Conservation (phyloP, 345 rosid species). For the Draba incana region DNA sequence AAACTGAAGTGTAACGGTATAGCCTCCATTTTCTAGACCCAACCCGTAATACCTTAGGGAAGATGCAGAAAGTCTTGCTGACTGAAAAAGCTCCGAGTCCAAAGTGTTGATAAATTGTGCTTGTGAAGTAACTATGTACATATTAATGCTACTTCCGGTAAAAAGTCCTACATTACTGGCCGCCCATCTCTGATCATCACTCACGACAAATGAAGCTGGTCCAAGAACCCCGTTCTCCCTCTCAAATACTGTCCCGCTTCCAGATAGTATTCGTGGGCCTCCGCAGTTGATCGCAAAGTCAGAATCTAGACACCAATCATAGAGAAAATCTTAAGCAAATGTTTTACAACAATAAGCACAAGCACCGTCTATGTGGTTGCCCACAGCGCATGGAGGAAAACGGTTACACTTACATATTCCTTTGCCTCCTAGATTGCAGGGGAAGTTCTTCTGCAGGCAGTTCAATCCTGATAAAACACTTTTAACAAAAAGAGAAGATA, state of each 20-base stretch:
- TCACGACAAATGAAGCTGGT: conserved; percentile 59
- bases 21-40: conserved; percentile 45
- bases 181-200: conserved; percentile 52
- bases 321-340: background rate
- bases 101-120: conserved; percentile 46
- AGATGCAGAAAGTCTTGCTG: conserved; percentile 48
- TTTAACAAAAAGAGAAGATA: conserved; percentile 27
- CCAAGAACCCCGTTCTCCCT: conserved; percentile 58
- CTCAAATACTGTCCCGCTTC: conserved; percentile 47
- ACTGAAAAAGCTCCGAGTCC: conserved; percentile 48
- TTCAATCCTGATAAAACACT: conserved; percentile 51
- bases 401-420: conserved; percentile 55
- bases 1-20: conserved; percentile 34
- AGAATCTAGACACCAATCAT: conserved; percentile 48
- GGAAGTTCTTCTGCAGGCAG: conserved; percentile 71
- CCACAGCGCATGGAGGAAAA: background rate
- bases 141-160: conserved; percentile 37
- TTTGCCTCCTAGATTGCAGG: conserved; percentile 59
- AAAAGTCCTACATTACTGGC: conserved; percentile 54
- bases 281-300: conserved; percentile 66
- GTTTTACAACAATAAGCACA: background rate
- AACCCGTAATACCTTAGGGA: conserved; percentile 46
- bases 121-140: conserved; percentile 22
- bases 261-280: conserved; percentile 57
- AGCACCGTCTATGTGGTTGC: background rate